Conservation (phyloP, 2,329 filamentous ascomycete genomes). For the Incumbomyces delicatus region DNA sequence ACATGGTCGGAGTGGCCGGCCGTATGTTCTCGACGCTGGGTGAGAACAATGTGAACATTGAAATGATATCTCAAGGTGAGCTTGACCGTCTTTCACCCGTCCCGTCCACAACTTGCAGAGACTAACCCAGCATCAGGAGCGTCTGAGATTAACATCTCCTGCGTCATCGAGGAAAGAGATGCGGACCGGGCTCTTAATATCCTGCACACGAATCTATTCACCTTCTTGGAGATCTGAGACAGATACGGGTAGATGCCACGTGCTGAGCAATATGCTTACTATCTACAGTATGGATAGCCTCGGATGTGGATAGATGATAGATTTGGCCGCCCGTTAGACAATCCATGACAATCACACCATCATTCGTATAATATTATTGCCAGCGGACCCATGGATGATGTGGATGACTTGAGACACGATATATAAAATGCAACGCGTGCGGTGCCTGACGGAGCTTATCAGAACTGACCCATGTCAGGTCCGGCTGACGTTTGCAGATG, state of each 20-base stretch:
- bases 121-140: constrained; percentile 51
- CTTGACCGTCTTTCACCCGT: too few species aligned
- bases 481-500: neutral
- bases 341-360: too few species aligned
- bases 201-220: constrained; percentile 92
- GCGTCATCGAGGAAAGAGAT: constrained; percentile 85
- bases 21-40: constrained; percentile 92
- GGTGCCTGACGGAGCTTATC: too few species aligned
- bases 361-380: too few species aligned
- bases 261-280: too few species aligned
- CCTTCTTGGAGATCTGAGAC: constrained; percentile 65
- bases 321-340: too few species aligned
- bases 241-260: neutral
- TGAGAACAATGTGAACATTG: constrained; percentile 89
- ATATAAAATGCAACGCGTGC: too few species aligned
- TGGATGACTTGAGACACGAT: neutral
- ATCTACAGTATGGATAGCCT: too few species aligned
- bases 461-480: neutral
- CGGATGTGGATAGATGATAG: too few species aligned
- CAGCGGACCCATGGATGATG: too few species aligned
- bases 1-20: constrained; percentile 89
- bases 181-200: constrained; percentile 92
- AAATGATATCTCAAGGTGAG: constrained; percentile 98
- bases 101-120: neutral
- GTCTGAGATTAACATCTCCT: constrained; percentile 98